Evolutionary conservation across 2,329 filamentous ascomycete genomes (phyloP), one percentile per base, ranked within the genome.

Genomic region (Ophiostoma himal-ulmi): DNA sequence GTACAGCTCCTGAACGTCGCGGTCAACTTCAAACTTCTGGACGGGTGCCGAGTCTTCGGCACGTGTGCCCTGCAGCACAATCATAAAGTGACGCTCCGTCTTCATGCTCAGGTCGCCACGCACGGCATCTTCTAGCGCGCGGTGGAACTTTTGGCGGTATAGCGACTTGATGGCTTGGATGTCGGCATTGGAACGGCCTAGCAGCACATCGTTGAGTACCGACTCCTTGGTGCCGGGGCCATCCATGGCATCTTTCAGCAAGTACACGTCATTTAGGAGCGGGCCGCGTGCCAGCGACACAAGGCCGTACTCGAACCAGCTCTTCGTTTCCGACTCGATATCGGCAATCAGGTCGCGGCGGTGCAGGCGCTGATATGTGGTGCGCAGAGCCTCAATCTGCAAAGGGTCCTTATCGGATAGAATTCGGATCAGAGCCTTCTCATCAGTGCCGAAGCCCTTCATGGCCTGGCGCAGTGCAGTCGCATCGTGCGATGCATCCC

Each of bases 371-470:
- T 88, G 81, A 81, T 91, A 98, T 2, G 90, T 85, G 8, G 84
- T 78, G 70, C 89, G 87, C 68, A 96, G 83, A 10, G 86, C 83
- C 67, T 89, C 86, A 73, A 95, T 85, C 78, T 96, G 91, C 5
- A 93, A 82, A 0, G 94, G 91, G 73, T 96, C 92, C 73, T 93
- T 89, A 74, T 84, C 86, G 2, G 90, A 82, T 10, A 98, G 82
- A 3, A 89, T 82, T 1, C 83, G 82, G 73, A 96, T 94, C 20
- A 98, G 82, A 0, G 85, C 79, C 76, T 88, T 90, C 78, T 97
- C 94, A 76, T 98, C 88, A 0, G 94, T 97, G 44, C 94, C 94
- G 73, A 97, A 92, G 0, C 78, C 93, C 79, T 96, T 97, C 93
- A 97, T 97, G 1, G 94, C 92, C 75, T 86, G 86, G 69, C 92